Percentiles rank a stretch among this genome's conserved stretches.
phyloP scores from a whole-genome alignment of 306 rosid species.

The Quercus ilex region DNA sequence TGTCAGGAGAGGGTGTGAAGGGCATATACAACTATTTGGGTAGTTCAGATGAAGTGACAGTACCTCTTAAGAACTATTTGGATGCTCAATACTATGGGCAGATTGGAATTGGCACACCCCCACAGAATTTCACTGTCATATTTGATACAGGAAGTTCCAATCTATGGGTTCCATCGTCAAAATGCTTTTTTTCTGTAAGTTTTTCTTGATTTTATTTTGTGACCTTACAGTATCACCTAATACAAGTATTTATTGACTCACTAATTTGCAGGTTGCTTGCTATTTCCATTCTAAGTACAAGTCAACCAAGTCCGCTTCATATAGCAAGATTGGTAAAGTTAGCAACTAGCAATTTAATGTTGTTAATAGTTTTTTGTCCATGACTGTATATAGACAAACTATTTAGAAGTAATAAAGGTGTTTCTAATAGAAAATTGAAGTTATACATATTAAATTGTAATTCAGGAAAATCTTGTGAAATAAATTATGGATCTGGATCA shows the following conservation, averaged over 20 bases:
- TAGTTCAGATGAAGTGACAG: conserved; percentile 38
- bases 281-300: conserved; percentile 62
- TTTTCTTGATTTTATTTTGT: conserved; percentile 9
- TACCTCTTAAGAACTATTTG: conserved; percentile 68
- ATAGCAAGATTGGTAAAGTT: conserved; percentile 52
- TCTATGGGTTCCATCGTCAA: conserved; percentile 85
- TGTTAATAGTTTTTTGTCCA: not conserved
- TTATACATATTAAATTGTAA: conserved; percentile 20
- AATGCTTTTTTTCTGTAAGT: conserved; percentile 79
- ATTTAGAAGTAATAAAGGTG: not conserved
- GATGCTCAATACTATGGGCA: conserved; percentile 88
- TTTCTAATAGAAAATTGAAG: not conserved
- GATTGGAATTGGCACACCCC: conserved; percentile 87
- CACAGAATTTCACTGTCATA: conserved; percentile 73
- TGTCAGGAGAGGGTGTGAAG: conserved; percentile 17
- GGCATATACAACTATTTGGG: conserved; percentile 21
- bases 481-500: conserved; percentile 73
- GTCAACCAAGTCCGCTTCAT: conserved; percentile 61
- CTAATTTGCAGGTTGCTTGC: conserved; percentile 61
- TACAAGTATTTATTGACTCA: conserved; percentile 3
- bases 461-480: conserved; percentile 67
- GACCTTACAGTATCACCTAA: not conserved
- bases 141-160: conserved; percentile 89
- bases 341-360: not conserved
- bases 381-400: conserved; percentile 1